Percentiles rank a stretch among this genome's conserved stretches.
Conservation (phyloP, 495 filamentous ascomycete genomes). For the Diplogelasinospora grovesii region DNA sequence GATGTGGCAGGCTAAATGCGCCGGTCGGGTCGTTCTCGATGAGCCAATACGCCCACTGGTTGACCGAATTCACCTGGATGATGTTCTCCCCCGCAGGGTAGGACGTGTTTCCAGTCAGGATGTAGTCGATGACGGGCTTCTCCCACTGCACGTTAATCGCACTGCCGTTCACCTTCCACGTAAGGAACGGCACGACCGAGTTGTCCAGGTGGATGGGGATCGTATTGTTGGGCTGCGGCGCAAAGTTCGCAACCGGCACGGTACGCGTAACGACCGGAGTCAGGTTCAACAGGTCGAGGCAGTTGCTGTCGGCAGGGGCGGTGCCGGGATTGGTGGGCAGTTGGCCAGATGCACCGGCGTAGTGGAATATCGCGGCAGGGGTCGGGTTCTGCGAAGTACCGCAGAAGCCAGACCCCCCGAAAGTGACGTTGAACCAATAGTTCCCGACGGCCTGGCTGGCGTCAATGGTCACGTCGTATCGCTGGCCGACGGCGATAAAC, state of each 20-base stretch:
- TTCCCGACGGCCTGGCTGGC: conserved; percentile 45
- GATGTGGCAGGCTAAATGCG: conserved; percentile 31
- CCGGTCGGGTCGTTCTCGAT: conserved; percentile 46
- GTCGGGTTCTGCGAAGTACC: conserved; percentile 20
- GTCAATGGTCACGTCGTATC: conserved; percentile 63
- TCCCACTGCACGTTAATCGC: conserved; percentile 38
- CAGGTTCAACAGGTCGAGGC: conserved; percentile 26
- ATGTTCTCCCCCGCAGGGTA: conserved; percentile 34
- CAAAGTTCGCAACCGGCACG: conserved; percentile 19
- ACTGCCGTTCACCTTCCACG: conserved; percentile 37
- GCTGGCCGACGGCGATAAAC: conserved; percentile 58
- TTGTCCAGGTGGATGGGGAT: conserved; percentile 22
- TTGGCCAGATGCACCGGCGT: conserved; percentile 19
- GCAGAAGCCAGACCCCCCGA: conserved; percentile 24
- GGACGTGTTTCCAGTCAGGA: conserved; percentile 29
- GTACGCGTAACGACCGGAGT: conserved; percentile 26
- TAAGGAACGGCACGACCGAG: conserved; percentile 19
- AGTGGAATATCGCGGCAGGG: conserved; percentile 36
- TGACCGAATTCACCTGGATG: conserved; percentile 22
- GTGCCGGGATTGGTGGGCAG: conserved; percentile 25
- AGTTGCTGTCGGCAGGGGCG: conserved; percentile 20
- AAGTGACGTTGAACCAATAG: conserved; percentile 56
- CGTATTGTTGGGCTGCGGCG: conserved; percentile 19
- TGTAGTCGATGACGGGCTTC: conserved; percentile 32
- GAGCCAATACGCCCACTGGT: conserved; percentile 47